A percentile compares a stretch with the other conserved stretches of the same genome.
Evolutionary conservation across 768 basidiomycete species (phyloP).

Genomic region (Mycena vulgaris): DNA sequence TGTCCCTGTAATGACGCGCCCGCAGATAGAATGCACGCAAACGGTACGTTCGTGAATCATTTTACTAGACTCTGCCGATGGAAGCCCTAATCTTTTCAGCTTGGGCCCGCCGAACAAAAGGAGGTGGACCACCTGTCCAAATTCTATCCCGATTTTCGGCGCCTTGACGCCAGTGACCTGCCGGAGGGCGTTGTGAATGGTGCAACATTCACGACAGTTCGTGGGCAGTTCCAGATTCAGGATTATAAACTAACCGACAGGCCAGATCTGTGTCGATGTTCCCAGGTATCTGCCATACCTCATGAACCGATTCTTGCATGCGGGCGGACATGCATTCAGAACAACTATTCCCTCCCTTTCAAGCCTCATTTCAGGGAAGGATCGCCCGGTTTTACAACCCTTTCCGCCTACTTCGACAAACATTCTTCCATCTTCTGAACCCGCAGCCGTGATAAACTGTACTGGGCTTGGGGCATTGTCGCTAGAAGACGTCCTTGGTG

Average conservation of each 20-base stretch:
- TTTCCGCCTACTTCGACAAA: slow-evolving; percentile 1
- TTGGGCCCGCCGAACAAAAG: not conserved
- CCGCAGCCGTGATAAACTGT: slow-evolving; percentile 32
- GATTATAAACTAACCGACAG: not conserved
- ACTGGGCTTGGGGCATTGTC: slow-evolving; percentile 60
- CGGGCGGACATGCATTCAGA: slow-evolving; percentile 32
- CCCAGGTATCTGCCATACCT: slow-evolving; percentile 35
- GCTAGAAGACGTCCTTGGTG: slow-evolving; percentile 73
- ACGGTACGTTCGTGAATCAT: not conserved
- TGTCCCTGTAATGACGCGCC: slow-evolving; percentile 29
- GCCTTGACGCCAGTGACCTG: slow-evolving; percentile 2
- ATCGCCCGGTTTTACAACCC: slow-evolving; percentile 13
- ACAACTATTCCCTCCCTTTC: slow-evolving; percentile 25
- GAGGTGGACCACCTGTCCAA: slow-evolving; percentile 6
- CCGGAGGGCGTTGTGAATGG: slow-evolving; percentile 21
- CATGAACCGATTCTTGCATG: slow-evolving; percentile 20
- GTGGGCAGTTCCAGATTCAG: not conserved
- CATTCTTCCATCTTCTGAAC: not conserved
- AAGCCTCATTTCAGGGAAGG: slow-evolving; percentile 8
- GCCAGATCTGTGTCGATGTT: slow-evolving; percentile 29
- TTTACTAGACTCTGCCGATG: not conserved
- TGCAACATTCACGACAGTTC: slow-evolving; percentile 15
- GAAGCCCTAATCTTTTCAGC: not conserved
- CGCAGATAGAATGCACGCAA: slow-evolving; percentile 10
- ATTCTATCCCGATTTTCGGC: slow-evolving; percentile 30